Evolutionary conservation across 345 rosid species (phyloP).

Genomic region (Corchorus capsularis): DNA sequence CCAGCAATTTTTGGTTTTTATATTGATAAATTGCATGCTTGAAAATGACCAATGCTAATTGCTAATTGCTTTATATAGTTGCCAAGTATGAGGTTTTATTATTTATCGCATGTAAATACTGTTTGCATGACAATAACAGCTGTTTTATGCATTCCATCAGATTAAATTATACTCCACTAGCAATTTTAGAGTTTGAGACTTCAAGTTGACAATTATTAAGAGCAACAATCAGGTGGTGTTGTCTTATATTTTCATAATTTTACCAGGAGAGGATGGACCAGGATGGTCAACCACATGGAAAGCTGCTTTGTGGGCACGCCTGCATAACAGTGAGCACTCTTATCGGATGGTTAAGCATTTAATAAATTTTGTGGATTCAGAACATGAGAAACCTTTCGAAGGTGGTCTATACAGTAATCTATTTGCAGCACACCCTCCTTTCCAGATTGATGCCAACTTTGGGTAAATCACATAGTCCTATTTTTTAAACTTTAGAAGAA

Average conservation of each 20-base stretch:
- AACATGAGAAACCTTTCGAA: conserved; percentile 51
- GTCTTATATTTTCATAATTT: background rate
- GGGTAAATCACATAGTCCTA: conserved; percentile 55
- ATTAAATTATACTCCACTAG: background rate
- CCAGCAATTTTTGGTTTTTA: background rate
- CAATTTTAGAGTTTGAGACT: background rate
- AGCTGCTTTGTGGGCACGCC: conserved; percentile 84
- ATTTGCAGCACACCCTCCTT: conserved; percentile 95
- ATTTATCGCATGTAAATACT: background rate
- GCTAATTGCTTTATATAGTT: background rate
- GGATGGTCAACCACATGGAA: conserved; percentile 98
- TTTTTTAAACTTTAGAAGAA: background rate
- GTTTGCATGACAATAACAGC: background rate
- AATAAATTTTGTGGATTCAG: conserved; percentile 77
- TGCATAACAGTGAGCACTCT: conserved; percentile 68
- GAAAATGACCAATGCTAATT: background rate
- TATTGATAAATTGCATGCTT: background rate
- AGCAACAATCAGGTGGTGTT: background rate
- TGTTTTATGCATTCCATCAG: background rate
- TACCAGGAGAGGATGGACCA: conserved; percentile 91
- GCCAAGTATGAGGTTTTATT: background rate
- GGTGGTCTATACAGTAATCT: conserved; percentile 91
- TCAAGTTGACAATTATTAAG: background rate
- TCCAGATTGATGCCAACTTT: conserved; percentile 96
- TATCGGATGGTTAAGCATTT: conserved; percentile 75